Evolutionary conservation across 2,329 filamentous ascomycete species (phyloP), one percentile per base, ranked within the genome.

Genomic region (Hypoxylon sp.): DNA sequence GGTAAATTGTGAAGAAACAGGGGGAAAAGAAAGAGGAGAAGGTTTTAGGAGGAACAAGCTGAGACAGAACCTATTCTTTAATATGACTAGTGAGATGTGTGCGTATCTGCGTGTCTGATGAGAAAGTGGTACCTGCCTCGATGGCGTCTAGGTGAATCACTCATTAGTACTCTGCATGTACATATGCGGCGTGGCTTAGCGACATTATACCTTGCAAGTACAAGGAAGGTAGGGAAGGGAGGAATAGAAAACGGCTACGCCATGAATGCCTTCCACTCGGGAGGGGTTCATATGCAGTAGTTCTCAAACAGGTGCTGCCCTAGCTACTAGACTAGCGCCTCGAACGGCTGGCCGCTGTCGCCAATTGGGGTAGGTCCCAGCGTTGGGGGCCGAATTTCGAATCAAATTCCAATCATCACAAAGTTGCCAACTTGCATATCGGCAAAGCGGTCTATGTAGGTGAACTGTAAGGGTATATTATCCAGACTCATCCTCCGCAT

Each of bases 51-150:
- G 43, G 46, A 6, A 45, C 7, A 43, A 68, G 55, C 62, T 63
- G 66, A 68, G 62, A 68, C 63, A 68, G 23, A 66, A 30, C 27
- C 37, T 59, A 64, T 61, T 62, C 50, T 62, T 67, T 67, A 67
- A 66, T 69, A 63, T 61, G 48, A 46, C 63, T 62, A 61, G 52
- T 54, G 39, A 63, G 57, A 61, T 59, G 50, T 50, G 54, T 50
- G 61, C 39, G 27, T 43, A 5, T 46, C 34, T 48, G 29, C 25
- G 23, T 47, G 30, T 52, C 39, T 51, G 34, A 53, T 30, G 41
- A 52, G 47, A 41, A 48, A 47, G 46, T 58, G 48, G 63, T 63
- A 63, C 59, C 54, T 62, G 43, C 34, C 34, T 63, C 52, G 54
- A 53, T 48, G 59, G 54, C 48, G 63, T 59, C 21, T 34, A 30